phyloP scores from a whole-genome alignment of 352 stramenopile species.

The Phytophthora megakarya region DNA sequence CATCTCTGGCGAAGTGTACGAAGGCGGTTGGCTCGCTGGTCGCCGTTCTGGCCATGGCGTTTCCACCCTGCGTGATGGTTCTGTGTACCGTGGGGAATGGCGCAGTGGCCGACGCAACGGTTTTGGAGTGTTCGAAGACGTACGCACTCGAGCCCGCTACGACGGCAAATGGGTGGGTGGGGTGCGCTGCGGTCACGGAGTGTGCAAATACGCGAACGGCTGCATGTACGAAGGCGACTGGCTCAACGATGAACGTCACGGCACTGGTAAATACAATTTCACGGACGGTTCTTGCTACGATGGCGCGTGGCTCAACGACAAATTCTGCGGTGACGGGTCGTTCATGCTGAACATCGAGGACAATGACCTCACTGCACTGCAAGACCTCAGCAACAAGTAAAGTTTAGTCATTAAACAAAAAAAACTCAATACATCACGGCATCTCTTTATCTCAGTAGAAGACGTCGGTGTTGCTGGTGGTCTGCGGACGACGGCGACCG shows the following conservation, averaged over 20 bases:
- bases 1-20: conserved; percentile 51
- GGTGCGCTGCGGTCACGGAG: conserved; percentile 63
- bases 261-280: conserved; percentile 75
- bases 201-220: conserved; percentile 66
- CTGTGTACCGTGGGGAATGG: conserved; percentile 85
- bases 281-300: conserved; percentile 80
- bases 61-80: conserved; percentile 70
- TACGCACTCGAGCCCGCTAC: conserved; percentile 64
- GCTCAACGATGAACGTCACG: conserved; percentile 80
- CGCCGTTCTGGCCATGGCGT: conserved; percentile 58
- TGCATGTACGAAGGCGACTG: conserved; percentile 85
- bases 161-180: conserved; percentile 88
- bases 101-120: conserved; percentile 84
- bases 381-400: background rate
- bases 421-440: conserved; percentile 6
- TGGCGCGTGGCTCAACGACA: conserved; percentile 80
- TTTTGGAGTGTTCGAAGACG: conserved; percentile 71
- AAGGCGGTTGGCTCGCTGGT: conserved; percentile 50
- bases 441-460: conserved; percentile 29
- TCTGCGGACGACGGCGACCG: conserved; percentile 58
- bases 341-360: conserved; percentile 59
- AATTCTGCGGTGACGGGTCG: conserved; percentile 73
- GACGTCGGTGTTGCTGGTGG: conserved; percentile 35
- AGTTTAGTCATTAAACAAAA: conserved; percentile 12
- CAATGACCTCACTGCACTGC: background rate